Evolutionary conservation across 805 yeast species (phyloP), one percentile per base, ranked within the genome.

Genomic region (Blastobotrys terrestris): DNA sequence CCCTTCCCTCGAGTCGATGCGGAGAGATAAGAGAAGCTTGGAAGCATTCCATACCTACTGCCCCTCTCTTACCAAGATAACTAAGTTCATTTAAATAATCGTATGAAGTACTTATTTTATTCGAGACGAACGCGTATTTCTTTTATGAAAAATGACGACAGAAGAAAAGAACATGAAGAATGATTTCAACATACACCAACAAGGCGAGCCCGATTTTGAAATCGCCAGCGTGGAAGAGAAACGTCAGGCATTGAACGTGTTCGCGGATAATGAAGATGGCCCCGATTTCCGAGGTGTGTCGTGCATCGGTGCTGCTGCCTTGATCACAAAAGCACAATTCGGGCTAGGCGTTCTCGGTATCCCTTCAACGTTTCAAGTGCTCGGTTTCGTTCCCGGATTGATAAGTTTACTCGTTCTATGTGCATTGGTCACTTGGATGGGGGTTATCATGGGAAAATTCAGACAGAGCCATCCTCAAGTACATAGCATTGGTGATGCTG

Each of bases 281-380:
- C 52, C 52, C 3, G 52, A 49, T 35, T 49, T 49, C 31, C 52
- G 52, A 2, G 52, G 52, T 3, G 35, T 49, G 8, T 44, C 48
- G 4, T 44, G 52, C 22, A 4, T 43, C 2, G 52, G 52, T 2
- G 52, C 52, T 6, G 52, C 52, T 15, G 48, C 39, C 6, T 47
- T 49, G 14, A 49, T 49, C 44, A 35, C 48, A 16, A 49, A 49
- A 20, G 21, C 48, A 3, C 52, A 49, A 26, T 43, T 49, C 13
- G 52, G 52, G 16, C 43, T 49, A 6, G 52, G 52, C 11, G 52
- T 49, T 16, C 43, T 49, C 7, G 48, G 52, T 31, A 41, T 49
- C 5, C 52, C 52, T 7, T 21, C 31, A 39, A 49, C 52, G 4
- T 49, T 49, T 20, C 31, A 44, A 47, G 44, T 44, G 3, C 16